These are phyloP conservation scores for Micromonas commoda DNA, from an alignment of 139 green algal genomes.

Conservation along the genomic window DNA sequence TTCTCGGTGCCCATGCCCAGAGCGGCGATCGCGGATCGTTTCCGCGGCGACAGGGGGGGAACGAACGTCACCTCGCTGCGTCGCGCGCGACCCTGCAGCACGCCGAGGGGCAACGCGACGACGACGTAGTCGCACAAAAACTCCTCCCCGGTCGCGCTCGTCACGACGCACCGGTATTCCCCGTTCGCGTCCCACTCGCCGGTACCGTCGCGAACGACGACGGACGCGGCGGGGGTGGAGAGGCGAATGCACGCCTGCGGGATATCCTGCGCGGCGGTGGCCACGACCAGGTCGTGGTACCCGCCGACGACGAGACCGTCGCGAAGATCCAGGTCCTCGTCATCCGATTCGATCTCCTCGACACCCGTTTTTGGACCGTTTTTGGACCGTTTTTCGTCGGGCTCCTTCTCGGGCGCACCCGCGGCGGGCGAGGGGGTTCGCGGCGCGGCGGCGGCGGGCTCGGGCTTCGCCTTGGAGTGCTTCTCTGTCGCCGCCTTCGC, in stretches of 20 bases:
- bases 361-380: too few species aligned
- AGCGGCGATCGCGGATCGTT: not conserved
- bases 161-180: not conserved
- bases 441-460: too few species aligned
- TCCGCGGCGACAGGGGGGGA: not conserved
- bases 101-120: slow-evolving; percentile 2
- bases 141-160: not conserved
- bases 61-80: not conserved
- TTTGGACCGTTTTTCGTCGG: too few species aligned
- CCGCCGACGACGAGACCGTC: slow-evolving; percentile 12
- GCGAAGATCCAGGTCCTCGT: slow-evolving; percentile 1
- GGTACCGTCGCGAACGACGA: too few species aligned
- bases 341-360: not conserved
- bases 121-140: slow-evolving; percentile 20
- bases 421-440: too few species aligned
- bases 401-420: too few species aligned
- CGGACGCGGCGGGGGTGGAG: too few species aligned
- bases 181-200: too few species aligned
- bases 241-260: too few species aligned
- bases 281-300: not conserved
- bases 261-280: not conserved
- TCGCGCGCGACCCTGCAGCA: not conserved
- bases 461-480: too few species aligned
- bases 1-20: slow-evolving; percentile 21
- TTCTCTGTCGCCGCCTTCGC: too few species aligned